Percentiles rank a stretch among this genome's conserved stretches.
Conservation (phyloP, 83 land plant genomes). For the Diphasiastrum complanatum region DNA sequence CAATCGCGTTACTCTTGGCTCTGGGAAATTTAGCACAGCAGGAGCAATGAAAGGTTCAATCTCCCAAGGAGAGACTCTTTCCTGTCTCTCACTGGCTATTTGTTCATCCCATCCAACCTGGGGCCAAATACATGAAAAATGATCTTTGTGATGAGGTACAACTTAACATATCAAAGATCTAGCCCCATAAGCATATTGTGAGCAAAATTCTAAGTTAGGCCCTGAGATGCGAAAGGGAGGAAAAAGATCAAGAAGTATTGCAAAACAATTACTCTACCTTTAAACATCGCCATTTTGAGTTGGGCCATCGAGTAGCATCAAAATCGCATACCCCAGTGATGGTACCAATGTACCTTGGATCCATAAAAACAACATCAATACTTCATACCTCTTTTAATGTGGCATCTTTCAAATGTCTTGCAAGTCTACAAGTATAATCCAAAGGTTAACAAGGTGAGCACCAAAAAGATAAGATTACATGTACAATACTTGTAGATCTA, state of each 20-base stretch:
- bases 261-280: neutral
- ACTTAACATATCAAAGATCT: conserved; percentile 6
- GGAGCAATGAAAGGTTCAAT: conserved; percentile 16
- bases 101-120: too few species aligned
- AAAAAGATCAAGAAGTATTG: neutral
- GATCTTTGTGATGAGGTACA: too few species aligned
- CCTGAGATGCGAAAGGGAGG: neutral
- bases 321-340: conserved; percentile 8
- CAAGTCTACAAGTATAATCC: too few species aligned
- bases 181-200: neutral
- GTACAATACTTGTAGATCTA: too few species aligned
- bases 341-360: too few species aligned
- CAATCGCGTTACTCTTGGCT: neutral
- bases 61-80: conserved; percentile 18
- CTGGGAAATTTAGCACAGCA: neutral
- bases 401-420: too few species aligned
- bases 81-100: too few species aligned
- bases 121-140: neutral
- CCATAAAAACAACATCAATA: too few species aligned
- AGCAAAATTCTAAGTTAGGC: neutral
- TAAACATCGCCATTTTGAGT: conserved; percentile 13
- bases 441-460: too few species aligned
- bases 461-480: too few species aligned
- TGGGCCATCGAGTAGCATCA: conserved; percentile 2
- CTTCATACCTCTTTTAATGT: too few species aligned